Evolutionary conservation across 2,329 filamentous ascomycete species (phyloP), one percentile per base, ranked within the genome.

Genomic region (Aspergillus persii): DNA sequence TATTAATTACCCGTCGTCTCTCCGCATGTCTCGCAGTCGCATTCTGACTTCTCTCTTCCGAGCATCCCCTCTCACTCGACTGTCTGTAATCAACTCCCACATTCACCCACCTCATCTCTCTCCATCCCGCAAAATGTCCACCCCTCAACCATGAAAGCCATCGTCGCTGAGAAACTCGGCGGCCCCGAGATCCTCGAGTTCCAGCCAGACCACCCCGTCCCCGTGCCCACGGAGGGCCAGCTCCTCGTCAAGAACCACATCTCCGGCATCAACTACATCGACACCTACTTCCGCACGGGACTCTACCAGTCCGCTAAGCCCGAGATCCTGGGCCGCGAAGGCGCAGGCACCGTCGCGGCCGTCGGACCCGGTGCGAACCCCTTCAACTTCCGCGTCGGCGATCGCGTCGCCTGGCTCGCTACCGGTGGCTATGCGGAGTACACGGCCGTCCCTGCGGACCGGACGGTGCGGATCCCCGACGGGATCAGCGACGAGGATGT

Each of bases 201-300:
- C 76, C 88, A 83, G 69, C 86, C 85, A 18, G 85, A 91, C 69
- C 74, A 92, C 3, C 87, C 89, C 5, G 85, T 96, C 1, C 91
- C 92, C 0, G 78, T 81, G 53, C 84, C 84, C 2, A 80, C 84
- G 39, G 84, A 88, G n/a, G 88, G 86, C 59, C 83, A 96, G 66
- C 76, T 96, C 26, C 84, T 96, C 3, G 85, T 96, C 59, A 89
- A 89, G 76, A 96, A 96, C 76, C 85, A 88, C 63, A 90, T 85
- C 72, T 82, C 89, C 52, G 93, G 92, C 60, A 80, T 96, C 61
- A 96, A 96, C 78, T 96, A 85, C 78, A 96, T 96, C 69, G 93
- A 96, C 76, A 96, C 85, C 44, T 96, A 96, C 78, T 96, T 93
- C 84, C 91, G 93, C 73, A 86, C 84, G 11, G 93, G 93, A 9